These are phyloP conservation scores for Annulohypoxylon nitens DNA, from an alignment of 495 filamentous ascomycete genomes.

Conservation along the genomic window DNA sequence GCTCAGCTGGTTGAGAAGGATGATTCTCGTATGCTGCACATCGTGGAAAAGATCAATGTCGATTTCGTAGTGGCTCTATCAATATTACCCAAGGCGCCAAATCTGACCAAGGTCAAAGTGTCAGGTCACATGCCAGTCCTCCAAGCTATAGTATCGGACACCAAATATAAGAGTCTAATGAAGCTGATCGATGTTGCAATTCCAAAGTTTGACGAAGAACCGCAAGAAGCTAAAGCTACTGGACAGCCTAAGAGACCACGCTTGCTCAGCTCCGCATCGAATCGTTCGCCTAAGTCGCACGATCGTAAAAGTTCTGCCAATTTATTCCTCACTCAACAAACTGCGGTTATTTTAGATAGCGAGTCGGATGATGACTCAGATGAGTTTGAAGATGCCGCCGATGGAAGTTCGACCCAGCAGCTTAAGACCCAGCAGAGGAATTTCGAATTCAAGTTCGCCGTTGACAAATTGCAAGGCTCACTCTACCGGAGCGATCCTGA, in stretches of 20 bases:
- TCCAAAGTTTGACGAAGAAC: conserved; percentile 78
- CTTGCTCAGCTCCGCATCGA: conserved; percentile 56
- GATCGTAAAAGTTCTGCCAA: conserved; percentile 54
- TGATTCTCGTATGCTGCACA: conserved; percentile 80
- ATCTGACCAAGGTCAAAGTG: conserved; percentile 91
- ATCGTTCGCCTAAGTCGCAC: conserved; percentile 47
- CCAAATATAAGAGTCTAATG: conserved; percentile 97
- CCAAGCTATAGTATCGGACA: conserved; percentile 90
- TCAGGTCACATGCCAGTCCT: conserved; percentile 93
- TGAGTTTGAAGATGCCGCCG: conserved; percentile 71
- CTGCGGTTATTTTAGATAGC: conserved; percentile 82
- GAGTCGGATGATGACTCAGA: conserved; percentile 75
- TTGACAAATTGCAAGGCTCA: conserved; percentile 91
- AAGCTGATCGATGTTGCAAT: conserved; percentile 95
- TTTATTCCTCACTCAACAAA: conserved; percentile 68
- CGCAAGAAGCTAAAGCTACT: conserved; percentile 44
- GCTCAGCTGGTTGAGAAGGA: conserved; percentile 80
- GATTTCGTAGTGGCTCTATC: conserved; percentile 93
- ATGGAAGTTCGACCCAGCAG: conserved; percentile 69
- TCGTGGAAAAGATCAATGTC: conserved; percentile 96
- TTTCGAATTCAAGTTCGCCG: conserved; percentile 96
- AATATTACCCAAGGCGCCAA: conserved; percentile 92
- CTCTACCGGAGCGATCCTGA: conserved; percentile 89
- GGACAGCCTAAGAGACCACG: conserved; percentile 72
- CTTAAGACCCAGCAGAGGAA: conserved; percentile 84